Percentiles rank a stretch among this genome's conserved stretches.
Evolutionary conservation across 2,329 filamentous ascomycete species (phyloP).

Genomic region (Monosporascus sp.): DNA sequence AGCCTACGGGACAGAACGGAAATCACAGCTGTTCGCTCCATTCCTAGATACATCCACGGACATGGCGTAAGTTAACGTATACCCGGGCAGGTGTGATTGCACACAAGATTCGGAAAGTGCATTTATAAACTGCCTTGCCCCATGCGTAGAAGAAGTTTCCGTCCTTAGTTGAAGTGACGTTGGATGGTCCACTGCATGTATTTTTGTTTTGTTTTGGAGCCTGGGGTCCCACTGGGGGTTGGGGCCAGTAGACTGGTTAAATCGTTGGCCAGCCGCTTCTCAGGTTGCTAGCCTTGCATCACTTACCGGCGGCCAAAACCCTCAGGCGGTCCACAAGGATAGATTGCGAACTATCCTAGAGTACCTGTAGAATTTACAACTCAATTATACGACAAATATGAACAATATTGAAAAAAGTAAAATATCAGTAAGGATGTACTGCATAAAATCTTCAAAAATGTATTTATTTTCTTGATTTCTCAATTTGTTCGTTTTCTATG

Average conservation of each 20-base stretch:
- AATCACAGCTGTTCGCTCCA: neutral
- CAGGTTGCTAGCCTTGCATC: constrained; percentile 1
- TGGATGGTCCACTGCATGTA: neutral
- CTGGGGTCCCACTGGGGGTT: too few relatives aligned
- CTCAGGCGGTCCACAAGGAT: too few relatives aligned
- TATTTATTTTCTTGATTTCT: constrained; percentile 3
- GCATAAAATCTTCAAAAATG: neutral
- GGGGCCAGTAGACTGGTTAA: neutral
- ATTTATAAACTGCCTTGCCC: neutral
- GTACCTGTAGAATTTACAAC: too few relatives aligned
- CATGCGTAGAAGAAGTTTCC: neutral
- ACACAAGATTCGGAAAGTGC: neutral
- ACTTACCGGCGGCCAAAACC: too few relatives aligned
- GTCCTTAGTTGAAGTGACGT: neutral
- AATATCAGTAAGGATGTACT: too few relatives aligned
- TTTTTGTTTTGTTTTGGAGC: too few relatives aligned
- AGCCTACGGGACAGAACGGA: neutral
- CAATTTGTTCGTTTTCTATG: neutral
- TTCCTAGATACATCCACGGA: neutral
- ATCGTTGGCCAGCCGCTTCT: constrained; percentile 8
- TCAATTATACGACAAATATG: too few relatives aligned
- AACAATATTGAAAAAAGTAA: too few relatives aligned
- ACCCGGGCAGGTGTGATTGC: neutral
- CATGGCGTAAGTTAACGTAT: neutral
- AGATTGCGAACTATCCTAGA: too few relatives aligned